Base-by-base conservation (phyloP, 257 asterid species). In the Solanum arcanum region DNA sequence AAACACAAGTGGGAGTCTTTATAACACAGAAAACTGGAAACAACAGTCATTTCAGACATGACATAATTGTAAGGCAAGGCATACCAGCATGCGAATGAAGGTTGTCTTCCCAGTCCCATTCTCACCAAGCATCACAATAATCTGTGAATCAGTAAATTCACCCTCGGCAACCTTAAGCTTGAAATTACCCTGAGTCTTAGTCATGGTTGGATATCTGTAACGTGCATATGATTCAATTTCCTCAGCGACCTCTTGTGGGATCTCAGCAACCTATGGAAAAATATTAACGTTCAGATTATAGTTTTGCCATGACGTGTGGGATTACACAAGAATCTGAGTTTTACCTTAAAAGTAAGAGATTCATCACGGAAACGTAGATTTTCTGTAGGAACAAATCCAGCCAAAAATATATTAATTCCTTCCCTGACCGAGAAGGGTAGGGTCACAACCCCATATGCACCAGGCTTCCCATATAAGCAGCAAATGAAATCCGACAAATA, bases 61-160 rank as follows among this genome's bases (percentile, higher is more conserved):
- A 23, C 88, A 74, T 25, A 16, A 25, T 84, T 66, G 87, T 41
- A 41, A 74, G 14, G 77, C 80, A 83, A 83, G 62, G 72, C 56
- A 46, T 91, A 96, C 99, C 99, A 97, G 97, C 99, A 97, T 94
- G 75, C 99, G 90, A 87, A 97, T 97, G 82, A 97, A 97, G 87
- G 99, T 97, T 0, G 99, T 97, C 92, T 97, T 97, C 78, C 99
- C 99, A 23, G 99, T 97, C 72, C 99, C 99, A 87, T 97, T 97
- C 92, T 97, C 99, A 85, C 99, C 99, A 76, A 97, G 99, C 99
- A 97, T 97, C 88, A 97, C 99, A 90, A 97, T 80, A n/a, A 97
- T 97, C 90, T 97, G 99, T 37, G 99, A 97, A 88, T 97, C 99
- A 29, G 99, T 96, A 90, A 97, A 97, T 91, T 97, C 99, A 62